phyloP scores from a whole-genome alignment of 2,329 filamentous ascomycete species.

The Ascochyta viciae-villosae region DNA sequence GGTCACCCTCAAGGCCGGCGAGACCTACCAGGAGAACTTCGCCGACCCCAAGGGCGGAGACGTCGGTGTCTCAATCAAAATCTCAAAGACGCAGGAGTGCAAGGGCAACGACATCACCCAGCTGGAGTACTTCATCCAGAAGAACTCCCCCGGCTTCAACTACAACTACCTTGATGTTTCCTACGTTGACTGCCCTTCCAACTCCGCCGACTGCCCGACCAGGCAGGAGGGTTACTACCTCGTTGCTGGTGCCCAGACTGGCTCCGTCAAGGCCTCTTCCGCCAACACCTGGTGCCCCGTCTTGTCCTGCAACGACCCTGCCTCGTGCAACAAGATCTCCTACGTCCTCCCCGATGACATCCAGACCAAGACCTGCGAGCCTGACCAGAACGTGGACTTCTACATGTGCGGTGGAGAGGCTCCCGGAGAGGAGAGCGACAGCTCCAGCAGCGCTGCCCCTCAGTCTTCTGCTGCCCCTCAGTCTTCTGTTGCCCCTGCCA shows the following conservation, averaged over 20 bases:
- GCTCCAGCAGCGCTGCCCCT: constrained; percentile 2
- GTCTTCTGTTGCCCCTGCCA: constrained; percentile 19
- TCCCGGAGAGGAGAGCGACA: constrained; percentile 26
- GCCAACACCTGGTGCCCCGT: constrained; percentile 44
- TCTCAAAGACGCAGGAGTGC: constrained; percentile 44
- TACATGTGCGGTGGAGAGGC: constrained; percentile 46
- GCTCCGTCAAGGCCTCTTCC: constrained; percentile 22
- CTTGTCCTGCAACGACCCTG: constrained; percentile 31
- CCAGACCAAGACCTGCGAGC: constrained; percentile 43
- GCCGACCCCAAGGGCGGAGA: constrained; percentile 20
- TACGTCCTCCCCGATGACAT: constrained; percentile 43
- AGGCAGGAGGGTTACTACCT: constrained; percentile 45
- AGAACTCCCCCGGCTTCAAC: constrained; percentile 16
- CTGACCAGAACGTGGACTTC: constrained; percentile 37
- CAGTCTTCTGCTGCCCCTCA: constrained; percentile 17
- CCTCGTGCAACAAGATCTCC: constrained; percentile 36
- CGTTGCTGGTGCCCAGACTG: constrained; percentile 30
- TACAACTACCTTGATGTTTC: constrained; percentile 49
- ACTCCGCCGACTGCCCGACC: constrained; percentile 39
- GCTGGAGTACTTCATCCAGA: constrained; percentile 47
- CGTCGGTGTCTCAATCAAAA: constrained; percentile 49
- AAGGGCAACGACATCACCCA: constrained; percentile 42
- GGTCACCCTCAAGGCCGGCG: constrained; percentile 38
- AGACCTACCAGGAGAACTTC: constrained; percentile 45
- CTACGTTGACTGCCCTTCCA: constrained; percentile 44